These are phyloP conservation scores for Pichia gijzeniarum DNA, from an alignment of 805 yeast genomes.

Conservation along the genomic window DNA sequence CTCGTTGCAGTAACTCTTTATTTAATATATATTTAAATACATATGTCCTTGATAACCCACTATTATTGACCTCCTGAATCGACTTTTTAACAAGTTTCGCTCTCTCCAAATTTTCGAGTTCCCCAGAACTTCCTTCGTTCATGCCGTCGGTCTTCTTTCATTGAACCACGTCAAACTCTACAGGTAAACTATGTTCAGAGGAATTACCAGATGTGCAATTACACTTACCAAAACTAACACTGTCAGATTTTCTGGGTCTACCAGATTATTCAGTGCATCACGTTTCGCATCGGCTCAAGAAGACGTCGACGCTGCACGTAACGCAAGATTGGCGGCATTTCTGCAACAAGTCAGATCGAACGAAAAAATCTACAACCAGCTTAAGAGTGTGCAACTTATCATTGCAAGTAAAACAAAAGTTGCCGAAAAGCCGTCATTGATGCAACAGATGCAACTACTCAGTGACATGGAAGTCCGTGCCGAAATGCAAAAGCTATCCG, in stretches of 20 bases:
- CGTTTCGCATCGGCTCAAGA: background rate
- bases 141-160: too few relatives aligned
- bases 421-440: conserved; percentile 15
- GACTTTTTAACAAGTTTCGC: too few relatives aligned
- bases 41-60: too few relatives aligned
- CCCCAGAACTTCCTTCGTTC: too few relatives aligned
- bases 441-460: conserved; percentile 25
- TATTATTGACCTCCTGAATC: too few relatives aligned
- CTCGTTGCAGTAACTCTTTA: background rate
- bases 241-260: background rate
- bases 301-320: conserved; percentile 7
- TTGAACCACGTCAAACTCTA: too few relatives aligned
- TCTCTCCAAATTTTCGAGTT: too few relatives aligned
- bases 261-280: conserved; percentile 1
- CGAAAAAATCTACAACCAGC: conserved; percentile 3
- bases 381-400: conserved; percentile 7
- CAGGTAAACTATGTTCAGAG: too few relatives aligned
- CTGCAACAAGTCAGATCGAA: conserved; percentile 5
- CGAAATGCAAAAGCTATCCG: conserved; percentile 19
- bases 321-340: conserved; percentile 4
- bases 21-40: too few relatives aligned
- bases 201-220: background rate
- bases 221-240: background rate
- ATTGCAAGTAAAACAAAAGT: conserved; percentile 9
- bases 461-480: conserved; percentile 25